Evolutionary conservation across 257 asterid genomes (phyloP).

Genomic region (Solanum habrochaites): DNA sequence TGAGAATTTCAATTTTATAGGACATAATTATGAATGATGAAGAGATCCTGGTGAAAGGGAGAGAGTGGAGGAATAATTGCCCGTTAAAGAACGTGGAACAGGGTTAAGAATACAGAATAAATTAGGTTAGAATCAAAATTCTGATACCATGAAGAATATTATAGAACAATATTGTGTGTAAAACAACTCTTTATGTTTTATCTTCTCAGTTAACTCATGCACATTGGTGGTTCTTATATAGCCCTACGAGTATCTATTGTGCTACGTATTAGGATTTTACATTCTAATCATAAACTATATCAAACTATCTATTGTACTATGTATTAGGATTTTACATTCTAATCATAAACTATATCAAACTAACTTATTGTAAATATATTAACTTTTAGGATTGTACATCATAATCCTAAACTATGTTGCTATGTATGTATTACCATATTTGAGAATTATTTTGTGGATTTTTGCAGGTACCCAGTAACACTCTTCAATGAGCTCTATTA

Average conservation of each 20-base stretch:
- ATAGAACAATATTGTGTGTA: not conserved
- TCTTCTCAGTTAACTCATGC: not conserved
- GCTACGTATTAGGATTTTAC: not conserved
- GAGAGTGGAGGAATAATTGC: not conserved
- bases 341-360: not conserved
- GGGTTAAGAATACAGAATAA: not conserved
- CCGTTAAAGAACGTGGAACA: not conserved
- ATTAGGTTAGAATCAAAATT: not conserved
- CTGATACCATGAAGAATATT: not conserved
- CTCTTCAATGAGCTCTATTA: conserved; percentile 96
- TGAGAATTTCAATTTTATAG: not conserved
- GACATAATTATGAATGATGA: not conserved
- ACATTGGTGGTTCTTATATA: not conserved
- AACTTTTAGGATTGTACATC: not conserved
- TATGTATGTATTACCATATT: not conserved
- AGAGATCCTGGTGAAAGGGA: not conserved
- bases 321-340: not conserved
- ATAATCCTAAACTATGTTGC: not conserved
- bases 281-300: not conserved
- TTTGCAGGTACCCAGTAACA: conserved; percentile 79
- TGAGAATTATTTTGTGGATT: conserved; percentile 6
- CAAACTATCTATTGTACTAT: not conserved
- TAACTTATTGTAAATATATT: too few species aligned
- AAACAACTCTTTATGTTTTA: not conserved
- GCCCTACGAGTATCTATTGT: not conserved